Percentiles rank a stretch among this genome's conserved stretches.
Conservation (phyloP, 495 filamentous ascomycete genomes). For the Penicillium ochrochloron region DNA sequence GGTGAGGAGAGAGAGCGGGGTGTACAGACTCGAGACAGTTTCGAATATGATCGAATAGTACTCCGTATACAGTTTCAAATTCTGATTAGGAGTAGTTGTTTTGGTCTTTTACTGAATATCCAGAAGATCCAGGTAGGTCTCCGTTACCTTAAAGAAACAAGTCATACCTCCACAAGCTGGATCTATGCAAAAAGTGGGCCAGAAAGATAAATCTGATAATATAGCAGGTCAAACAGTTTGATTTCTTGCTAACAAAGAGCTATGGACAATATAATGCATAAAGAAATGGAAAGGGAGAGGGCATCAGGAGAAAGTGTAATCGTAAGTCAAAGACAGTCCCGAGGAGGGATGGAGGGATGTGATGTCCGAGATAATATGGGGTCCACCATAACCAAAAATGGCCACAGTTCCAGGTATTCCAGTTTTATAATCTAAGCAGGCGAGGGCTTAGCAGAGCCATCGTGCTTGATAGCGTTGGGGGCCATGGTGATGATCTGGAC, state of each 20-base stretch:
- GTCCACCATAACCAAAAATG: not conserved
- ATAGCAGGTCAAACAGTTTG: not conserved
- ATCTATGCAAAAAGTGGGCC: not conserved
- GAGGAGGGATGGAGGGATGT: too few relatives aligned
- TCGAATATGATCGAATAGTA: too few relatives aligned
- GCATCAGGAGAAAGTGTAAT: not conserved
- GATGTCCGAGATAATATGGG: not conserved
- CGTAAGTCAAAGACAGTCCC: not conserved
- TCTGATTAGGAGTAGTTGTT: not conserved
- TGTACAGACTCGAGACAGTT: not conserved
- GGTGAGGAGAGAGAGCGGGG: slow-evolving; percentile 23
- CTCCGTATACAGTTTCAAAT: too few relatives aligned
- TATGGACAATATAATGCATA: not conserved
- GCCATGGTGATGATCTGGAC: slow-evolving; percentile 39
- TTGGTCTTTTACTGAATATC: not conserved
- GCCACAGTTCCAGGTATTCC: not conserved
- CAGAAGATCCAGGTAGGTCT: not conserved
- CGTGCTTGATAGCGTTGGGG: not conserved
- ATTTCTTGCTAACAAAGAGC: not conserved
- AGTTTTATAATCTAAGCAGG: not conserved
- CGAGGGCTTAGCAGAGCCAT: not conserved
- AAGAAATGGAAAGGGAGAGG: not conserved
- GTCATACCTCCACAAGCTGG: not conserved
- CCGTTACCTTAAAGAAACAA: not conserved
- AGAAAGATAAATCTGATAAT: not conserved